Evolutionary conservation across 495 filamentous ascomycete species (phyloP).

Genomic region (Cercophora sp.): DNA sequence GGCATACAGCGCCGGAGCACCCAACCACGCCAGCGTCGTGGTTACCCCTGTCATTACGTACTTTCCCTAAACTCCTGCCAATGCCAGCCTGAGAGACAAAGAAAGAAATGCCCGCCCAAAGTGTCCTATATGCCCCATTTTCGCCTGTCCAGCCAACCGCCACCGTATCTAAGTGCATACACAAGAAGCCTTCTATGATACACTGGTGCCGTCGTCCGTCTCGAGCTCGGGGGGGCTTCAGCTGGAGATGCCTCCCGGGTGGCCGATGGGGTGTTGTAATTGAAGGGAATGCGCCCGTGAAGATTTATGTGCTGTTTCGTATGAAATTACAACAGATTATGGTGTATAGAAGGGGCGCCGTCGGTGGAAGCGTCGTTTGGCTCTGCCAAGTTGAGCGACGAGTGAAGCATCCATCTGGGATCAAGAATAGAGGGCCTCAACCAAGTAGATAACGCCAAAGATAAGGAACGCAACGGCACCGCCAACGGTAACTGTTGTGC

Average conservation of each 20-base stretch:
- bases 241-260: no score
- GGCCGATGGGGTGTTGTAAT: no score
- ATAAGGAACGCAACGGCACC: slow-evolving; percentile 87
- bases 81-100: neutral
- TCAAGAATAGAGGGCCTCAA: slow-evolving; percentile 70
- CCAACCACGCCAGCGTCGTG: neutral
- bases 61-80: neutral
- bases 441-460: slow-evolving; percentile 86
- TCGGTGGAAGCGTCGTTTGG: slow-evolving; percentile 2
- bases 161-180: neutral
- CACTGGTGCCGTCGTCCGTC: no score
- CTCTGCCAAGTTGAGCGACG: slow-evolving; percentile 13
- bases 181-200: neutral
- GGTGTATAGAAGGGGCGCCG: neutral
- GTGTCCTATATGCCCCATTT: neutral
- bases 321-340: slow-evolving; percentile 21
- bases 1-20: no score
- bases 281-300: no score
- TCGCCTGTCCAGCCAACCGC: neutral
- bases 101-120: neutral
- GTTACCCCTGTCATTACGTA: neutral
- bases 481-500: slow-evolving; percentile 75
- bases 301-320: neutral
- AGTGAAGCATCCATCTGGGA: neutral
- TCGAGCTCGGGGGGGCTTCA: no score